Base-by-base conservation (phyloP, 2,329 filamentous ascomycete genomes). In the Tolypocladium pustulatum region DNA sequence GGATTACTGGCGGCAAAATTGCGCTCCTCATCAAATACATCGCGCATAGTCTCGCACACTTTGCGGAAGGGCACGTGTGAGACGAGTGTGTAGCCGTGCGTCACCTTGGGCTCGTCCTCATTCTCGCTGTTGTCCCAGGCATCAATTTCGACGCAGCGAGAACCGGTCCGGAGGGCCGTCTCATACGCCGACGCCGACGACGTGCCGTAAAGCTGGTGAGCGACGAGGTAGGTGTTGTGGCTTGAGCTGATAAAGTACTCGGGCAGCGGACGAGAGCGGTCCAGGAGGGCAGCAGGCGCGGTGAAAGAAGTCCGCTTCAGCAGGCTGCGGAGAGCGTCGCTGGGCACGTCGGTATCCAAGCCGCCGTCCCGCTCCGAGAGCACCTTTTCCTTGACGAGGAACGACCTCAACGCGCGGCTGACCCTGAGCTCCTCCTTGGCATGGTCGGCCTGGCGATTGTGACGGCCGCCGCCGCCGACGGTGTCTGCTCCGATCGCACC, bases 161-260 rank as follows among this genome's bases (percentile, higher is more conserved):
- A 84, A 1, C 86, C 87, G 0, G 84, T 81, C 36, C 72, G 74
- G 20, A 90, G 73, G 0, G 84, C 83, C 7, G 77, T 82, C 65
- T 85, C 78, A 66, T 90, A 90, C 0, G 84, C 86, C 4, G 77
- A 73, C 9, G 84, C 83, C 3, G 81, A 82, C 1, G 84, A 87
- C 27, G 75, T 75, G 5, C 87, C 87, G 64, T 78, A 86, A 2
- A 90, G 80, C 71, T 90, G 87, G 68, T 89, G 84, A 0, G 85
- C 86, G 65, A 85, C 76, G 32, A 90, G 75, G 65, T 90, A 90
- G 0, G 87, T 90, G 70, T 90, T 90, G 73, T 90, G 87, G 62
- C 83, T 87, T 4, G 85, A 88, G 70, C 83, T 87, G 72, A 90
- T 83, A 66, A 85, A 89, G 71, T 90, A 90, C 63, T 88, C 84